Conservation (phyloP, 352 stramenopile genomes). For the Pythium scleroteichum region DNA sequence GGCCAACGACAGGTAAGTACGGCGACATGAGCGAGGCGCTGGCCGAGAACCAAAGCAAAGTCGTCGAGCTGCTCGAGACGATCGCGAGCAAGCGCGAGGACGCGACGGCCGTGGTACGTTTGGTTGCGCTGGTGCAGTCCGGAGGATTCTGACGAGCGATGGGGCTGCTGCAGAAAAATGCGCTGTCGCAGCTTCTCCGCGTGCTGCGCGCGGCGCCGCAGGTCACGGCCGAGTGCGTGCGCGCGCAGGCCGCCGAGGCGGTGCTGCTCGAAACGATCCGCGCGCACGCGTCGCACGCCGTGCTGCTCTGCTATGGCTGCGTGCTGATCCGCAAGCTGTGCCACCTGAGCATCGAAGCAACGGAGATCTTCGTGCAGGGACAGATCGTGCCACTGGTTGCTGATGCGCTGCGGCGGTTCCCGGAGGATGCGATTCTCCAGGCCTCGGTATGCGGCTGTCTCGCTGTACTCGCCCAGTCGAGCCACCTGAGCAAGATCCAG, state of each 20-base stretch:
- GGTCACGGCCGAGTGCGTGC: conserved; percentile 66
- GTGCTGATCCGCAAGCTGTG: conserved; percentile 77
- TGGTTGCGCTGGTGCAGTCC: background rate
- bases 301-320: conserved; percentile 77
- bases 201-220: conserved; percentile 62
- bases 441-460: conserved; percentile 65
- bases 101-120: conserved; percentile 45
- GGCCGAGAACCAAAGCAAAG: conserved; percentile 55
- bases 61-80: conserved; percentile 45
- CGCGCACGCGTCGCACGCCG: conserved; percentile 54
- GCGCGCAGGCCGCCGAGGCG: conserved; percentile 56
- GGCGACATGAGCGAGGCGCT: conserved; percentile 52
- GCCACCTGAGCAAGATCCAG: conserved; percentile 55
- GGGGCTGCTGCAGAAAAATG: conserved; percentile 55
- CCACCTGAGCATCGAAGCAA: conserved; percentile 64
- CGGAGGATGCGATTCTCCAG: conserved; percentile 68
- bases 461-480: conserved; percentile 58
- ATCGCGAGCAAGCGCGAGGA: conserved; percentile 43
- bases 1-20: conserved; percentile 28
- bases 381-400: conserved; percentile 52
- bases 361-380: conserved; percentile 62
- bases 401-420: conserved; percentile 52
- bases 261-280: conserved; percentile 60
- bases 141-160: too few species aligned
- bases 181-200: conserved; percentile 56